Evolutionary conservation across 2,329 filamentous ascomycete genomes (phyloP), one percentile per base, ranked within the genome.

Genomic region (Colletotrichum camelliae): DNA sequence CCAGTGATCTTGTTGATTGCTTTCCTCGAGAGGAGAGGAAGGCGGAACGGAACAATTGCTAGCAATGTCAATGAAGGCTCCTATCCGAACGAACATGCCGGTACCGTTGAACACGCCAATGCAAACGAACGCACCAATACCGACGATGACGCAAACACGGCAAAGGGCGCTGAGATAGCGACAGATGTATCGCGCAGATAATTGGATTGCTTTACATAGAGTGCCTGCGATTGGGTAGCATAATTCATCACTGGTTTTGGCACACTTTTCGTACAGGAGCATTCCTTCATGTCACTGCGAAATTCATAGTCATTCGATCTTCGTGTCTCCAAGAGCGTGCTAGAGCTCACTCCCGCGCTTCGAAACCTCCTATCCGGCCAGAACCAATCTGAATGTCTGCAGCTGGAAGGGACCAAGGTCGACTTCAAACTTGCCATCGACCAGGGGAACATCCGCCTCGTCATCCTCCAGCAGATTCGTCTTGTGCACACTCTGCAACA

Each of bases 391-490:
- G 79, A 87, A 91, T 4, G 90, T 92, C 48, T 87, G 89, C 70
- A 93, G 87, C 83, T 93, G 91, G 82, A 92, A 93, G 15, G 91
- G 86, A 78, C 91, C 86, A 76, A 93, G 75, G 70, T 87, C 85
- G 77, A 91, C 86, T 69, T 85, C 80, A 39, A 88, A 82, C 64
- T 78, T 79, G 62, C 77, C 77, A 18, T 77, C 70, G 5, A 60
- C 67, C 37, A 91, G 55, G 62, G 86, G 80, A 77, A 90, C 74
- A 78, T 87, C 88, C 76, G 91, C 88, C 72, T 88, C 80, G 79
- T 93, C 89, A 81, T 94, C 93, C 80, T 94, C 93, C 5, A 94
- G 84, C 64, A 93, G 79, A 82, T 94, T 94, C 48, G 88, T 90
- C 85, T 91, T 93, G 80, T 86, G 89, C n/a, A 89, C 91, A 78